Base-by-base conservation (phyloP, 2,329 filamentous ascomycete species). In the Davidsoniella virescens region DNA sequence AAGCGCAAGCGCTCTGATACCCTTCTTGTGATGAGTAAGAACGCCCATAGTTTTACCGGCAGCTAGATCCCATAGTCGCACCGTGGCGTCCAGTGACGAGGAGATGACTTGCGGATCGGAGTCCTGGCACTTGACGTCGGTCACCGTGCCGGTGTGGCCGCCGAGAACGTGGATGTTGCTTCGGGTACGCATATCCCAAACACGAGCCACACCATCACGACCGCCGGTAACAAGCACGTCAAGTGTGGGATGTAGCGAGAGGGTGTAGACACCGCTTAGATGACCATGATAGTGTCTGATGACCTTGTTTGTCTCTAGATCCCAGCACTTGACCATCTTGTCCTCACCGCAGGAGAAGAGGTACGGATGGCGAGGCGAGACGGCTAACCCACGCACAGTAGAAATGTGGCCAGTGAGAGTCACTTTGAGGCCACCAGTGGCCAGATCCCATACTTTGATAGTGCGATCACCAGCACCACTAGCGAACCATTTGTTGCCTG, bases 261-360 rank as follows among this genome's bases (percentile, higher is more conserved):
- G 71, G 1, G 88, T 88, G 67, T 98, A 98, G 3, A 98, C 92
- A 56, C 92, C 92, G 58, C 86, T 94, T 18, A 98, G 70, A 67
- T 98, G 92, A 16, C 93, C 93, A 63, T 98, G 92, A 64, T 96
- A 98, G 66, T 95, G 87, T 38, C 90, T 78, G 61, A 96, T 95
- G 54, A 98, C 92, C 66, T 95, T 95, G 70, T 98, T 98, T n/a
- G 90, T 95, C 66, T 98, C 92, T 56, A 98, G 69, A 68, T 98
- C 92, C 92, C 92, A 98, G 68, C 92, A 98, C 67, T 98, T 98
- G 55, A 98, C 92, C 88, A 95, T 95, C 70, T 98, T 98, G 64
- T 98, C 92, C 66, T 98, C 92, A 52, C 87, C 93, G 61, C 92
- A 98, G 9, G 87, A 94, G 66, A 98, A 98, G 8, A 98, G 75